phyloP scores from a whole-genome alignment of 495 filamentous ascomycete species.

The Hyaloscypha finlandica region DNA sequence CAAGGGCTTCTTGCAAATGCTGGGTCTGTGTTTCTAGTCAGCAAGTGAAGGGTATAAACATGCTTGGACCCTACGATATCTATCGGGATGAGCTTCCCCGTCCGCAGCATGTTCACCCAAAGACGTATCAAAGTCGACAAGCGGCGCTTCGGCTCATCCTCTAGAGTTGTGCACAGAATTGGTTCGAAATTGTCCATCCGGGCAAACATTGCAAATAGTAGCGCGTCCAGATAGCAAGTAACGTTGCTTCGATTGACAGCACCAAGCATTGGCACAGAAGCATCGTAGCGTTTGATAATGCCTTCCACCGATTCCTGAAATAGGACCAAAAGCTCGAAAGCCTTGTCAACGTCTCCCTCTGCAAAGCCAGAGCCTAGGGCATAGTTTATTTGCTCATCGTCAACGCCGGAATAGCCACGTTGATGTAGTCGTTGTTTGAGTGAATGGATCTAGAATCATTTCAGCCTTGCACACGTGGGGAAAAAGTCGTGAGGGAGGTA shows the following conservation, averaged over 20 bases:
- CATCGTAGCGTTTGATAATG: conserved; percentile 71
- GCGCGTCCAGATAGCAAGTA: conserved; percentile 87
- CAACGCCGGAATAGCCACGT: conserved; percentile 53
- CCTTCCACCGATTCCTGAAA: conserved; percentile 80
- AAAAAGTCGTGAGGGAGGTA: not conserved
- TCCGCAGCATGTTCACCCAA: conserved; percentile 90
- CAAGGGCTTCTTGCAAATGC: conserved; percentile 77
- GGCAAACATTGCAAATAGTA: conserved; percentile 98
- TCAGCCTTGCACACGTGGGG: not conserved
- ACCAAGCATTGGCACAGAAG: conserved; percentile 71
- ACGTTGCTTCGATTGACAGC: conserved; percentile 84
- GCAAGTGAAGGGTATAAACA: not conserved
- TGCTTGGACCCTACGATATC: conserved; percentile 67
- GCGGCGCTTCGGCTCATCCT: conserved; percentile 65
- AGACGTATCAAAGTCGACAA: conserved; percentile 74
- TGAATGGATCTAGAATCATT: conserved; percentile 50
- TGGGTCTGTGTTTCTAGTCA: conserved; percentile 60
- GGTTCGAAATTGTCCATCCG: conserved; percentile 87
- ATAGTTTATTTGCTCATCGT: conserved; percentile 67
- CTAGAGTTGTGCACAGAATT: conserved; percentile 74
- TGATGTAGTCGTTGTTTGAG: conserved; percentile 53
- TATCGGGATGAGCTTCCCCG: conserved; percentile 79
- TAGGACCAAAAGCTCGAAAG: conserved; percentile 72
- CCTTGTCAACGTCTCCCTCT: conserved; percentile 70
- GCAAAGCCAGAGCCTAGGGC: conserved; percentile 66